Percentiles rank a stretch among this genome's conserved stretches.
Evolutionary conservation across 192 early-diverging fungal genomes (phyloP).

Genomic region (Coemansia sp.): DNA sequence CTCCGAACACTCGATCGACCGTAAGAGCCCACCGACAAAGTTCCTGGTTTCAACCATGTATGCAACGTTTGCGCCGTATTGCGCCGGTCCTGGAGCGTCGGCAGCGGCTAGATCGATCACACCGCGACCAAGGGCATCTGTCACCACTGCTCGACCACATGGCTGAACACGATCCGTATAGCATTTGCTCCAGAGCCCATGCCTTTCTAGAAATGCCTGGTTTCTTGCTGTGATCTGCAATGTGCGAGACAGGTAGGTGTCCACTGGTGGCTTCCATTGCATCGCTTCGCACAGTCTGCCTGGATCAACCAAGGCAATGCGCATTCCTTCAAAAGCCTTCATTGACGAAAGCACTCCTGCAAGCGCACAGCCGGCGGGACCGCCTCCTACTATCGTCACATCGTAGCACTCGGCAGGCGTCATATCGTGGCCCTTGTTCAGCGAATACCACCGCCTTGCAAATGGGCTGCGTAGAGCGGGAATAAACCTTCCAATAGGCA

Average conservation of each 20-base stretch:
- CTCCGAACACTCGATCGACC: slow-evolving; percentile 41
- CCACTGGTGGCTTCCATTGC: slow-evolving; percentile 55
- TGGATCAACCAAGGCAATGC: slow-evolving; percentile 79
- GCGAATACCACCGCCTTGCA: slow-evolving; percentile 2
- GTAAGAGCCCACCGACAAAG: slow-evolving; percentile 70
- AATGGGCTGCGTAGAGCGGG: neutral
- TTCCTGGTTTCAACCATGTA: slow-evolving; percentile 88
- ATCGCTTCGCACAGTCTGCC: slow-evolving; percentile 61
- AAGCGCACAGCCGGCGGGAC: slow-evolving; percentile 83
- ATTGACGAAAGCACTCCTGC: slow-evolving; percentile 63
- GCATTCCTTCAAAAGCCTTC: slow-evolving; percentile 26
- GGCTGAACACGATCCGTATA: slow-evolving; percentile 59
- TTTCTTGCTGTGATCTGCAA: slow-evolving; percentile 72
- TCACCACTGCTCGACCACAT: slow-evolving; percentile 55
- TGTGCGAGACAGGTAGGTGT: slow-evolving; percentile 77
- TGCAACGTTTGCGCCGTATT: slow-evolving; percentile 57
- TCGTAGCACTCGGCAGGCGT: slow-evolving; percentile 58
- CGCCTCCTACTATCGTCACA: slow-evolving; percentile 88
- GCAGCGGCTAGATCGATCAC: slow-evolving; percentile 11
- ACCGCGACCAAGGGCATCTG: slow-evolving; percentile 34
- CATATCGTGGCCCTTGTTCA: neutral
- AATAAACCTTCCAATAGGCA: neutral
- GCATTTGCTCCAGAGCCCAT: slow-evolving; percentile 70
- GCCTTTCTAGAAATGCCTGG: slow-evolving; percentile 46
- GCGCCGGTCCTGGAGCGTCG: neutral